Percentiles rank a stretch among this genome's conserved stretches.
These are phyloP conservation scores for Monascus purpureus DNA, from an alignment of 495 filamentous ascomycete species.

Conservation along the genomic window DNA sequence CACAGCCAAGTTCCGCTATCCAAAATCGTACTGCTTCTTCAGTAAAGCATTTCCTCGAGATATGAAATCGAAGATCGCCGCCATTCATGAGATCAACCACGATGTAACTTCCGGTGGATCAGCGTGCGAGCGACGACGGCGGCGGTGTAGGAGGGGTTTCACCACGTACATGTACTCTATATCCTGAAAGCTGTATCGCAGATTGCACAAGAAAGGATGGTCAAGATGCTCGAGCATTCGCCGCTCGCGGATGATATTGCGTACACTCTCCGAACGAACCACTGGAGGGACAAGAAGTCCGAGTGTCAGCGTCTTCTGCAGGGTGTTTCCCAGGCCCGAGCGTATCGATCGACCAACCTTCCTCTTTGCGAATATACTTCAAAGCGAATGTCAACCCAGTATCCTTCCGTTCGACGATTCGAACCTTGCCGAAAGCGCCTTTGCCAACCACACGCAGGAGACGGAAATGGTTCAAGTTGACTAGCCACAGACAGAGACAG, in stretches of 20 bases:
- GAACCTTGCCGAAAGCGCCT: constrained; percentile 95
- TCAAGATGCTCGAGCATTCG: constrained; percentile 97
- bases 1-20: constrained; percentile 89
- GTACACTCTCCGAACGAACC: constrained; percentile 91
- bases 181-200: constrained; percentile 98
- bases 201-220: constrained; percentile 94
- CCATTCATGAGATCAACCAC: constrained; percentile 98
- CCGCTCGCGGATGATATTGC: constrained; percentile 94
- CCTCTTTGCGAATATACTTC: constrained; percentile 98
- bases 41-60: constrained; percentile 93
- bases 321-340: no score
- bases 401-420: constrained; percentile 96
- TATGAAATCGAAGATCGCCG: constrained; percentile 93
- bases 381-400: constrained; percentile 86
- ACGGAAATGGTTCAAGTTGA: constrained; percentile 95
- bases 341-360: no score
- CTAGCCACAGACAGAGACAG: constrained; percentile 26
- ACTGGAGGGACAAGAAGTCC: constrained; percentile 47
- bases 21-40: constrained; percentile 95
- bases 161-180: constrained; percentile 86
- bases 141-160: background rate
- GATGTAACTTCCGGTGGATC: constrained; percentile 55
- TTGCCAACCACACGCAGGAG: constrained; percentile 91
- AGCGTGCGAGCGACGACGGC: constrained; percentile 4
- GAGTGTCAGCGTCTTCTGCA: no score